Evolutionary conservation across 495 filamentous ascomycete species (phyloP), one percentile per base, ranked within the genome.

Genomic region (Talaromyces adpressus): DNA sequence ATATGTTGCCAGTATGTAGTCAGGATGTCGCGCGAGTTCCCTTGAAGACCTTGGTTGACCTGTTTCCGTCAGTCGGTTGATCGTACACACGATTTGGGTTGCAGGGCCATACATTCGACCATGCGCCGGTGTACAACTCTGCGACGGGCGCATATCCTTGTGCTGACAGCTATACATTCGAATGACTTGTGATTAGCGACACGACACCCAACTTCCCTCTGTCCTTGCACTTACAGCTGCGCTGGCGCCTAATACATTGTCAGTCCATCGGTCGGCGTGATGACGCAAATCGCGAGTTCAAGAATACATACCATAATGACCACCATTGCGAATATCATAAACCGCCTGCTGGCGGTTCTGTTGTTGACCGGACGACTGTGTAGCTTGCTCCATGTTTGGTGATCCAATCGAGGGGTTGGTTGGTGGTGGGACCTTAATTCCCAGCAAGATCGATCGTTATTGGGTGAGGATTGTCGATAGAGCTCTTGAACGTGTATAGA

Each of bases 1-100:
- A 91, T 91, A 68, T 98, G 92, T 73, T 98, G 95, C 94, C 94
- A 98, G 78, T 98, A 98, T 12, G 93, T 95, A 49, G 93, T 96
- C 66, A 98, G 83, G 70, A 98, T 96, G 71, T 98, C 94, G 71
- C 93, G 92, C 73, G 97, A 97, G 52, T 88, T 88, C 61, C 93
- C 94, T 65, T 87, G 89, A 49, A 98, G 86, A 56, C 94, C 94
- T 84, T 98, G 94, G 70, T 94, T 96, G 63, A 96, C 92, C 91
- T 94, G 63, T 57, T 58, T 69, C 30, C 12, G 52, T 56, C 27
- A 27, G 27, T 56, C 23, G 36, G 36, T 16, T 14, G 52, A 6
- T 16, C 27, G 22, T 16, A n/a, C 52, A 56, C 7, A 6, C 12
- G 23, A n/a, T 27, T 14, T 11, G 20, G 0, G 16, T 56, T 11